Evolutionary conservation across 306 rosid species (phyloP), one percentile per base, ranked within the genome.

Genomic region (Oxytropis ochrocephala): DNA sequence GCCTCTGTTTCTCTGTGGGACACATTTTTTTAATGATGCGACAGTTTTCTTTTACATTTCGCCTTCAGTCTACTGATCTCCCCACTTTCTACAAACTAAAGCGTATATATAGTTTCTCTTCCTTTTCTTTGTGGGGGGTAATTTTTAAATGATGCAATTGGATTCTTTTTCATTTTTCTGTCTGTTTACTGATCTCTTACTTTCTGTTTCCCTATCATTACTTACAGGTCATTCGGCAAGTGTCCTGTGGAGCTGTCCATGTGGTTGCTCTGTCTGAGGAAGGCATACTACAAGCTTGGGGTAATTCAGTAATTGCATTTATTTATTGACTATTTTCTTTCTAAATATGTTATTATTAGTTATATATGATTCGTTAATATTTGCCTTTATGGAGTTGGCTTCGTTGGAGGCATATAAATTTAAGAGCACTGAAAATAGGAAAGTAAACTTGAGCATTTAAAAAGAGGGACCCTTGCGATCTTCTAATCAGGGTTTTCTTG

Each of bases 191-290:
- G 46, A 13, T 52, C 27, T 39, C 35, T 60, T 62, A n/a, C 64
- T 54, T 54, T 75, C 59, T 50, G 41, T 41, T 58, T 66, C 59
- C 13, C 42, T 56, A 33, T 74, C 17, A 43, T 55, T 60, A 64
- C 66, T 64, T 77, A 32, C 86, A 93, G 98, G 70, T 84, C 68
- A 88, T 93, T 79, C 32, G 55, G 73, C 91, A 90, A 88, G 98
- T 88, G 61, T 90, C 98, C n/a, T 93, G 98, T 75, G 98, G 98
- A 75, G 89, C 97, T 74, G 96, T 82, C 56, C 98, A 93, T 62
- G 89, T 76, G 62, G 88, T 86, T 76, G 98, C 91, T 70, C 79
- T 88, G 78, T 93, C 98, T 11, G 93, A 85, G 68, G 97, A 90
- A 41, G 98, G 98, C 65, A 75, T 80, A 18, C 72, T 90, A 70